A percentile compares a stretch with the other conserved stretches of the same genome.
phyloP scores from a whole-genome alignment of 2,329 filamentous ascomycete genomes.

The Diaporthe citri region DNA sequence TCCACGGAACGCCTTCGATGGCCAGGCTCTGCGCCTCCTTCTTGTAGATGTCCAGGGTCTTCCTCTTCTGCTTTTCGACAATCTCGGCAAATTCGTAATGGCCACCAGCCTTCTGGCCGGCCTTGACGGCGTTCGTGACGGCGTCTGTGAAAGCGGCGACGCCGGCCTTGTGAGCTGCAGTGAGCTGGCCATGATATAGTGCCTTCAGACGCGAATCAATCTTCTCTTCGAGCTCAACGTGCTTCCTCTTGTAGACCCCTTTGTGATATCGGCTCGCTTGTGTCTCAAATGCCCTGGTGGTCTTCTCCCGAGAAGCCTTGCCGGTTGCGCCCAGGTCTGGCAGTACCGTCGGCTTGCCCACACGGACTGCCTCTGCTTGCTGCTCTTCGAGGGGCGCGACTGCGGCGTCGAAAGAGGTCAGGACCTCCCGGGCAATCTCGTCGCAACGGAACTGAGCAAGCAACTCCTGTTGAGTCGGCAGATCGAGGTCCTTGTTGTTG shows the following conservation, averaged over 20 bases:
- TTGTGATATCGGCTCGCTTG: constrained; percentile 98
- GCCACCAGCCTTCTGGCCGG: constrained; percentile 90
- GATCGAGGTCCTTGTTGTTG: constrained; percentile 96
- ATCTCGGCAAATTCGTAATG: constrained; percentile 97
- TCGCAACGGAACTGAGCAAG: constrained; percentile 98
- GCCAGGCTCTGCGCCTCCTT: constrained; percentile 79
- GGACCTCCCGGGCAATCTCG: constrained; percentile 92
- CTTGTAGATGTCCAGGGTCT: constrained; percentile 81
- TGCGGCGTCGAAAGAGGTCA: constrained; percentile 84
- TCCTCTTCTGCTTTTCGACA: constrained; percentile 84
- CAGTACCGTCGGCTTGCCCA: constrained; percentile 81
- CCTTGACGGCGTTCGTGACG: constrained; percentile 88
- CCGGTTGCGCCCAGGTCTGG: constrained; percentile 81
- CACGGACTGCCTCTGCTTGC: constrained; percentile 79
- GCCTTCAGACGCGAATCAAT: constrained; percentile 89
- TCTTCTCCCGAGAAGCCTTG: constrained; percentile 76
- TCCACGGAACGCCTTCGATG: constrained; percentile 88
- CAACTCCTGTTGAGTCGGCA: constrained; percentile 96
- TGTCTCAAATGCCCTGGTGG: constrained; percentile 86
- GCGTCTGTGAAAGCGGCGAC: constrained; percentile 88
- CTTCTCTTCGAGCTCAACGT: constrained; percentile 85
- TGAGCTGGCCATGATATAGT: constrained; percentile 89
- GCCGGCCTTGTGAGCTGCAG: constrained; percentile 89
- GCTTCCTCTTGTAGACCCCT: constrained; percentile 90
- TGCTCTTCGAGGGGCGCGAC: constrained; percentile 87